These are phyloP conservation scores for Metschnikowia rubicola DNA, from an alignment of 805 yeast genomes.

Conservation along the genomic window DNA sequence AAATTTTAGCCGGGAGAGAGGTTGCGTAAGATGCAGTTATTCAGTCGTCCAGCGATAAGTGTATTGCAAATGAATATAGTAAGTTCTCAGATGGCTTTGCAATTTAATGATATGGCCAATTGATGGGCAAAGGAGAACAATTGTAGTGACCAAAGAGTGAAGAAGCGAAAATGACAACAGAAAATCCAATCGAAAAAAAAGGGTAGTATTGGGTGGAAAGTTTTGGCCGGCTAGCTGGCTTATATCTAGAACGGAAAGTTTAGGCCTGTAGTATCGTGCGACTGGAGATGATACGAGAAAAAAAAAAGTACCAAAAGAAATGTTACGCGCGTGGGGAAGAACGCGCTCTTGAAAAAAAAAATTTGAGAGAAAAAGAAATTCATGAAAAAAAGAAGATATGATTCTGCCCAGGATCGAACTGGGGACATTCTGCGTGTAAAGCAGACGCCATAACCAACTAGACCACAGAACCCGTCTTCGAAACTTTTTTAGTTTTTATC, in stretches of 20 bases:
- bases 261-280: not conserved
- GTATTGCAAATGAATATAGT: too few relatives aligned
- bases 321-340: not conserved
- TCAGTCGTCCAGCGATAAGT: too few relatives aligned
- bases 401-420: constrained; percentile 99
- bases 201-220: not conserved
- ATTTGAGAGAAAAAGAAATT: not conserved
- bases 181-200: too few relatives aligned
- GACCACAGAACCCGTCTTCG: constrained; percentile 81
- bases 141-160: too few relatives aligned
- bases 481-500: not conserved
- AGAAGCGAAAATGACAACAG: too few relatives aligned
- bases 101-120: too few relatives aligned
- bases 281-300: not conserved
- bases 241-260: constrained; percentile 1
- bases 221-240: constrained; percentile 2
- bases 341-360: not conserved
- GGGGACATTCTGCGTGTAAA: constrained; percentile 99
- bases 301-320: not conserved
- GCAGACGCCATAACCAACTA: constrained; percentile 99
- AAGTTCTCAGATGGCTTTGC: too few relatives aligned
- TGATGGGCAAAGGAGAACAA: too few relatives aligned
- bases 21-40: too few relatives aligned
- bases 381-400: constrained; percentile 36
- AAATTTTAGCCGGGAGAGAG: too few relatives aligned